These are phyloP conservation scores for Adenanthera pavonina DNA, from an alignment of 306 rosid genomes.

Conservation along the genomic window DNA sequence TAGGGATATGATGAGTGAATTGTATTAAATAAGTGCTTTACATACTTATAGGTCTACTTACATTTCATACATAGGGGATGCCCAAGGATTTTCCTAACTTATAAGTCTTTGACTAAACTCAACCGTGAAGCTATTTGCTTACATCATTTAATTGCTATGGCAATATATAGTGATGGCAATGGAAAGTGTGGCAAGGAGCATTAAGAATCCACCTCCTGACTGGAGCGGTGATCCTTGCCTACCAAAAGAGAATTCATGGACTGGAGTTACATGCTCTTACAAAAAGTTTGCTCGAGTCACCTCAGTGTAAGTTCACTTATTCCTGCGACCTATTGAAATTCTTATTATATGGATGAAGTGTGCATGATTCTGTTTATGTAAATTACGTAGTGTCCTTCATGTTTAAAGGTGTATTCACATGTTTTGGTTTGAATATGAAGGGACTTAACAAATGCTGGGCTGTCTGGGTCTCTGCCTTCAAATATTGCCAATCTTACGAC, in stretches of 20 bases:
- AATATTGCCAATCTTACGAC: conserved; percentile 55
- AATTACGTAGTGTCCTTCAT: neutral
- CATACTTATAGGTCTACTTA: no score
- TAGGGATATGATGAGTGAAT: no score
- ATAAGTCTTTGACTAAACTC: conserved; percentile 17
- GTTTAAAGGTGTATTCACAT: conserved; percentile 34
- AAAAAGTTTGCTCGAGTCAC: conserved; percentile 45
- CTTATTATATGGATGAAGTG: neutral
- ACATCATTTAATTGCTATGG: conserved; percentile 34
- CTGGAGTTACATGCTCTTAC: conserved; percentile 68
- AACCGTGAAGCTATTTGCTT: conserved; percentile 20
- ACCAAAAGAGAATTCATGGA: conserved; percentile 79
- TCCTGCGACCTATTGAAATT: neutral
- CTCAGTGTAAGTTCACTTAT: conserved; percentile 56
- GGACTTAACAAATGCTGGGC: conserved; percentile 59
- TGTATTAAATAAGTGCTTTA: neutral
- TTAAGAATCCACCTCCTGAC: conserved; percentile 69
- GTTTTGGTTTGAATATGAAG: conserved; percentile 50
- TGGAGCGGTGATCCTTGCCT: conserved; percentile 93
- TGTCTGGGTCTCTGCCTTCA: conserved; percentile 63
- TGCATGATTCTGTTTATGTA: neutral
- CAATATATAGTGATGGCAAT: conserved; percentile 57
- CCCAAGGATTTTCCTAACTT: neutral
- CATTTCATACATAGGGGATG: no score
- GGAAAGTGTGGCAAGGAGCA: conserved; percentile 59